Evolutionary conservation across 192 early-diverging fungal species (phyloP).

Genomic region (Helicostylum pulchrum): DNA sequence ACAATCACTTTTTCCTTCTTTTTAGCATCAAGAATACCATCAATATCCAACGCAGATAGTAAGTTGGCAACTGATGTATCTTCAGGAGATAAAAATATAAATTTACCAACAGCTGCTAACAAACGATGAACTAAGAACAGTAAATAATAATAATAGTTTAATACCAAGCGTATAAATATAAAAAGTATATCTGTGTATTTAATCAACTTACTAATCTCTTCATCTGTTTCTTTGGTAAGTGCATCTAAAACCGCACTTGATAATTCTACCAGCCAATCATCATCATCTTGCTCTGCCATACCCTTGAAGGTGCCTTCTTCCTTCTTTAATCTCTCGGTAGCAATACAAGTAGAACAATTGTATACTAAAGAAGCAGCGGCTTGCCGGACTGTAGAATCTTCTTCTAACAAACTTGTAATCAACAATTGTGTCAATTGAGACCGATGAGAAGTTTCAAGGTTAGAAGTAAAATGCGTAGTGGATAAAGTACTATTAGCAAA

Average conservation of each 20-base stretch:
- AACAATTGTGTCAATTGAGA: slow-evolving; percentile 55
- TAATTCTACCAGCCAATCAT: slow-evolving; percentile 71
- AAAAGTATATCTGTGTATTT: too few relatives aligned
- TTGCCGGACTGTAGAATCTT: slow-evolving; percentile 54
- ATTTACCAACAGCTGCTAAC: slow-evolving; percentile 28
- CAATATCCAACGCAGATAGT: slow-evolving; percentile 24
- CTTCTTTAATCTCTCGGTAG: slow-evolving; percentile 36
- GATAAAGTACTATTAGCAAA: slow-evolving; percentile 43
- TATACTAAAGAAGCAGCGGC: slow-evolving; percentile 65
- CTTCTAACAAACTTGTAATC: slow-evolving; percentile 55
- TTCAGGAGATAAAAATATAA: slow-evolving; percentile 27
- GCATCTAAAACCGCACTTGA: slow-evolving; percentile 61
- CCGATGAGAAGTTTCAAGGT: slow-evolving; percentile 44
- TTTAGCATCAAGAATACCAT: slow-evolving; percentile 9
- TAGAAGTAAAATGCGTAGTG: slow-evolving; percentile 30
- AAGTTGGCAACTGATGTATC: slow-evolving; percentile 13
- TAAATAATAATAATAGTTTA: neutral
- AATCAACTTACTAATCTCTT: slow-evolving; percentile 52
- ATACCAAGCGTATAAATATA: neutral
- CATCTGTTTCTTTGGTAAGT: slow-evolving; percentile 54
- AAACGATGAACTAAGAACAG: slow-evolving; percentile 20
- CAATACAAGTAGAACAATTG: slow-evolving; percentile 58
- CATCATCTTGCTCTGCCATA: slow-evolving; percentile 43
- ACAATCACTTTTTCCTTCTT: slow-evolving; percentile 15
- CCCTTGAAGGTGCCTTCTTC: slow-evolving; percentile 21